Base-by-base conservation (phyloP, 208 protist species). In the Leishmania guyanensis region DNA sequence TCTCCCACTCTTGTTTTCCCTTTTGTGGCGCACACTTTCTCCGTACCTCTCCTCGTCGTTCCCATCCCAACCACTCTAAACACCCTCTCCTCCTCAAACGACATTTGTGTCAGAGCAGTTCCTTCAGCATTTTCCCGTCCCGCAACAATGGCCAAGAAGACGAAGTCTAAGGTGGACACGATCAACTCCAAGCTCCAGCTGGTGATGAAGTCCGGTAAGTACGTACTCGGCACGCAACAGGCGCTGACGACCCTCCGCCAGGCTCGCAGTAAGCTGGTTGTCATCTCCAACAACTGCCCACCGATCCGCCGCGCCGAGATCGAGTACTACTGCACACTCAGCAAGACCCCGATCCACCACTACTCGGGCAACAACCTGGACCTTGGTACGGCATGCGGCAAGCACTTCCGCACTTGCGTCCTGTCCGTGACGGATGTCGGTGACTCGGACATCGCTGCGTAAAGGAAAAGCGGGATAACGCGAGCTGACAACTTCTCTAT, bases 321-420 rank as follows among this genome's bases (percentile, higher is more conserved):
- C 77, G 99, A 99, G 96, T 99, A 99, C 96, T 99, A 99, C 94
- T 99, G 99, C 89, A 99, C 99, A 90, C 98, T 99, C 80, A 95
- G 95, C 91, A 99, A 99, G 93, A 99, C 99, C 71, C 89, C 89
- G 65, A 99, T 99, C 78, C 98, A 99, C 92, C 99, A 99, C 95
- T 99, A 99, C 97, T 88, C 92, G 65, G 99, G 99, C 71, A 99
- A 98, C 94, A 98, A 98, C 96, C 95, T 99, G 76, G 99, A 99
- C 86, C 96, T 99, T 46, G 99, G 99, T 56, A 99, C 99, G 29
- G 98, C 99, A 54, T 99, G 99, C 92, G 99, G 99, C 87, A 99
- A 99, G 89, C 98, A 99, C 90, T 99, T 99, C 98, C 96, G 98
- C 90, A 96, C 98, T 66, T 98, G 95, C 80, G 94, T 98, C 51